phyloP scores from a whole-genome alignment of 73 alveolate species.

The Tetrahymena thermophila region DNA sequence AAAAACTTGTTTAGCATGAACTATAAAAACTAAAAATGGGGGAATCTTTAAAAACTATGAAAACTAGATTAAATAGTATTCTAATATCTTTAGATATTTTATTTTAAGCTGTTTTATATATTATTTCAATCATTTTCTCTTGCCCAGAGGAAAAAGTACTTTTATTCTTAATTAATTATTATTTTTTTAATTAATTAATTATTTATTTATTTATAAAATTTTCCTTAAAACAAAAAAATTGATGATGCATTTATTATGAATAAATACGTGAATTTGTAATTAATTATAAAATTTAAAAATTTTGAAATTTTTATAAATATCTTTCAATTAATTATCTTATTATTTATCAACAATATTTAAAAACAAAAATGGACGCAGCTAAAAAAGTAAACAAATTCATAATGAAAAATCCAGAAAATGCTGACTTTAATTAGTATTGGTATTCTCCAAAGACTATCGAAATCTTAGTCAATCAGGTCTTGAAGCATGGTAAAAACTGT shows the following conservation, averaged over 20 bases:
- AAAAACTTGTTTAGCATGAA: background rate
- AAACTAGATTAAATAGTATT: background rate
- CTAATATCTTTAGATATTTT: background rate
- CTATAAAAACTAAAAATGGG: background rate
- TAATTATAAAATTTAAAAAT: too few relatives aligned
- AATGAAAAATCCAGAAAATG: conserved; percentile 69
- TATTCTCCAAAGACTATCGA: conserved; percentile 74
- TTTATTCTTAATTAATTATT: background rate
- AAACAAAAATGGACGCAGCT: background rate
- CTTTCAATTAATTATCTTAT: background rate
- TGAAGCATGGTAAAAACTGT: conserved; percentile 23
- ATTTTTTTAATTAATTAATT: background rate
- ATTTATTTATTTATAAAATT: background rate
- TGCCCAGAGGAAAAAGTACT: background rate
- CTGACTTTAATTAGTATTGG: conserved; percentile 86
- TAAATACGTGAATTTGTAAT: too few relatives aligned
- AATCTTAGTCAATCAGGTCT: conserved; percentile 58
- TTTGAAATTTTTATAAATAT: too few relatives aligned
- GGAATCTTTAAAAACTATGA: background rate
- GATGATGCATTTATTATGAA: too few relatives aligned
- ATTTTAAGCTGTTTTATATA: background rate
- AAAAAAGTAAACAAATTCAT: conserved; percentile 62
- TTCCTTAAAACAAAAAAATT: too few relatives aligned
- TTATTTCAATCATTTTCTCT: background rate
- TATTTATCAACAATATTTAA: background rate